Conservation (phyloP, 164 flowering plant species). For the Buxus sempervirens region DNA sequence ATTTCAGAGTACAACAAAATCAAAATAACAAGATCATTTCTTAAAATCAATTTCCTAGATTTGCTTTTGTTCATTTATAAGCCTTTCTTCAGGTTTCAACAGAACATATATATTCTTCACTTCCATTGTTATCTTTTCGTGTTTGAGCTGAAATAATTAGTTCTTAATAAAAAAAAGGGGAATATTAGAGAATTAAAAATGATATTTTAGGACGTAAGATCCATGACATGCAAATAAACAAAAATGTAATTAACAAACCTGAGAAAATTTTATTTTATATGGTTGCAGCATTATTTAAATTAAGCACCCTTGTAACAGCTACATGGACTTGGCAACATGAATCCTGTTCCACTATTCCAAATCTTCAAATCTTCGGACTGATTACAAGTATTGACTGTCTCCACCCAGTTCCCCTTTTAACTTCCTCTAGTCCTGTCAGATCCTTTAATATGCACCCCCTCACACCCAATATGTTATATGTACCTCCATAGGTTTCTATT, state of each 20-base stretch:
- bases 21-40: no score
- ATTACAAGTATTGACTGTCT: no score
- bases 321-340: neutral
- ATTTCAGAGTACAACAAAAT: no score
- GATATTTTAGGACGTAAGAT: neutral
- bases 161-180: neutral
- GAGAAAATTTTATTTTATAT: no score
- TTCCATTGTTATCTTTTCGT: neutral
- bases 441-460: no score
- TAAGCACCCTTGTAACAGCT: neutral
- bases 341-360: neutral
- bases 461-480: no score
- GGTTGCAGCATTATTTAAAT: neutral
- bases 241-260: neutral
- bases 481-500: no score
- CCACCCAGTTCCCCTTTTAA: no score
- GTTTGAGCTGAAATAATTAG: neutral
- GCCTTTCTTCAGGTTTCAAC: neutral
- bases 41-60: no score
- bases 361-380: no score
- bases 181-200: neutral
- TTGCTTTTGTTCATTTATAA: no score
- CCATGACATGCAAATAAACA: neutral
- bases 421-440: no score
- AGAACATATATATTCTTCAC: neutral